Conservation (phyloP, 2,329 filamentous ascomycete species). For the Calonectria montana region DNA sequence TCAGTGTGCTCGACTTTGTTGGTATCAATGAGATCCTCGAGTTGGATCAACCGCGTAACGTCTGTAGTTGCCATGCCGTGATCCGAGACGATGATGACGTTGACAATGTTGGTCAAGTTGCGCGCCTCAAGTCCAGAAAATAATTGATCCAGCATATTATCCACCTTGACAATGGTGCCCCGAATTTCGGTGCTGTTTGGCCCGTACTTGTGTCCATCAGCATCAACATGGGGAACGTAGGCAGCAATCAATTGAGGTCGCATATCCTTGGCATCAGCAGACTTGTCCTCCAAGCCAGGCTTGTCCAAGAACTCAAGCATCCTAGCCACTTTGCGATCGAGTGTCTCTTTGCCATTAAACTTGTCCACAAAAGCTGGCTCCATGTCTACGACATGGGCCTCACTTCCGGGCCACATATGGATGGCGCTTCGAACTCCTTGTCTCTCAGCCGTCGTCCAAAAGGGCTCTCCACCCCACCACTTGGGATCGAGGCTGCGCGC, state of each 20-base stretch:
- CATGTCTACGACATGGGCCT: constrained; percentile 81
- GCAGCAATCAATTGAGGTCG: constrained; percentile 93
- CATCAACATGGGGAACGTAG: constrained; percentile 93
- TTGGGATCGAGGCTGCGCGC: constrained; percentile 80
- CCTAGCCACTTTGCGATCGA: constrained; percentile 80
- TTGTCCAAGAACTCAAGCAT: constrained; percentile 87
- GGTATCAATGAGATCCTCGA: constrained; percentile 89
- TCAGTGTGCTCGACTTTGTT: constrained; percentile 84
- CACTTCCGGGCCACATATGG: constrained; percentile 99
- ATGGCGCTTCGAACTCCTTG: constrained; percentile 83
- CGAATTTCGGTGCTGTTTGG: constrained; percentile 95
- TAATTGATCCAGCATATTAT: constrained; percentile 82
- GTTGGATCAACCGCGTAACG: constrained; percentile 80
- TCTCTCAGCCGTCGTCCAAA: constrained; percentile 93
- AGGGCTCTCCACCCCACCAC: constrained; percentile 95
- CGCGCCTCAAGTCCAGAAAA: constrained; percentile 81
- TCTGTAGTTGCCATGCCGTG: constrained; percentile 98
- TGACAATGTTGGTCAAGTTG: constrained; percentile 90
- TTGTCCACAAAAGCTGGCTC: constrained; percentile 86
- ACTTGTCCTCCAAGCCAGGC: constrained; percentile 74
- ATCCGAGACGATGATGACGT: constrained; percentile 95
- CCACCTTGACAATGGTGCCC: constrained; percentile 80
- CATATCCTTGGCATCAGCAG: constrained; percentile 61
- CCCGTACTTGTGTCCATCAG: constrained; percentile 86
- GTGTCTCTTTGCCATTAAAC: constrained; percentile 81